Evolutionary conservation across 331 rosid genomes (phyloP).

Genomic region (Malus hybrid): DNA sequence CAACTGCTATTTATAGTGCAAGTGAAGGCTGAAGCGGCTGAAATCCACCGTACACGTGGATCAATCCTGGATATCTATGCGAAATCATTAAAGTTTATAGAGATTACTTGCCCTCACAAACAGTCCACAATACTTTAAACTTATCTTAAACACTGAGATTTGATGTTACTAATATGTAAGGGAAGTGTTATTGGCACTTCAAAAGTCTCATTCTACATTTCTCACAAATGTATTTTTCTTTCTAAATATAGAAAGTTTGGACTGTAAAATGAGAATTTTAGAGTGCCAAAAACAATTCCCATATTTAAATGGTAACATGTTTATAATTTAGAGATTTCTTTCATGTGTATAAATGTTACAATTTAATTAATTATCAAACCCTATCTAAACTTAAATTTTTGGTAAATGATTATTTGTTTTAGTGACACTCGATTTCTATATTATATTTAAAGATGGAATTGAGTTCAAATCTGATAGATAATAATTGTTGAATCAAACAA

Average conservation of each 20-base stretch:
- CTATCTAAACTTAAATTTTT: neutral
- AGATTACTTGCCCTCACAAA: neutral
- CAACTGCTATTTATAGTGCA: slow-evolving; percentile 18
- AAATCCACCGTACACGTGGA: slow-evolving; percentile 39
- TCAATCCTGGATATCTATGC: neutral
- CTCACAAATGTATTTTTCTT: no score
- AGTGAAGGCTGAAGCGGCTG: neutral
- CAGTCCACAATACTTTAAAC: no score
- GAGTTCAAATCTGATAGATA: neutral
- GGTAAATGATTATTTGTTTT: neutral
- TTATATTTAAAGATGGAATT: no score
- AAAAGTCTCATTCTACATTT: no score
- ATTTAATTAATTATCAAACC: neutral
- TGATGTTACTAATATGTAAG: no score
- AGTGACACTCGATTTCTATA: neutral
- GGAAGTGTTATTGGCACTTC: no score
- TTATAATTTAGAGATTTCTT: neutral
- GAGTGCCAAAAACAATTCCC: no score
- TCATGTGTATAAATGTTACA: neutral
- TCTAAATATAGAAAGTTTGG: no score
- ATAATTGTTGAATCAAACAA: no score
- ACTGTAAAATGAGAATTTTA: no score
- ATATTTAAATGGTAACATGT: neutral
- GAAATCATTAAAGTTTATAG: neutral
- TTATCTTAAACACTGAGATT: no score